A percentile compares a stretch with the other conserved stretches of the same genome.
phyloP scores from a whole-genome alignment of 768 basidiomycete species.

The Agaricus subrufescens region DNA sequence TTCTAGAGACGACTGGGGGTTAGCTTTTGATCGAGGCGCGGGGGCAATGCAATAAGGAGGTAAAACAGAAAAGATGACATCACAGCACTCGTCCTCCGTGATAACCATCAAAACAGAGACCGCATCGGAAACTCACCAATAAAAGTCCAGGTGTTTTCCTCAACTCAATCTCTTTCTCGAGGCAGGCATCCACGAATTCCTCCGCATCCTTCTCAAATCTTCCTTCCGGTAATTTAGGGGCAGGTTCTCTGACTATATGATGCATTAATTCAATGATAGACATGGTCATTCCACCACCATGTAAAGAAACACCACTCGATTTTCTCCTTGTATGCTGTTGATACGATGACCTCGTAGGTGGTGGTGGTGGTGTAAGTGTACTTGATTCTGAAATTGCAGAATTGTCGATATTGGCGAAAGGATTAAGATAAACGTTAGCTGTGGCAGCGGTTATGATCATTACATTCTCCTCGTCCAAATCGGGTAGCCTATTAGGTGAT shows the following conservation, averaged over 20 bases:
- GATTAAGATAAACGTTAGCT: conserved; percentile 39
- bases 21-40: too few relatives aligned
- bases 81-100: too few relatives aligned
- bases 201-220: conserved; percentile 66
- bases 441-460: conserved; percentile 49
- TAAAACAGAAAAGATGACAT: neutral
- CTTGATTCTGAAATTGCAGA: neutral
- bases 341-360: neutral
- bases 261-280: conserved; percentile 95
- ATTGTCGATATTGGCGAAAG: neutral
- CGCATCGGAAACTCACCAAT: conserved; percentile 43
- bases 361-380: neutral
- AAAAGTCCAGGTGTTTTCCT: conserved; percentile 86
- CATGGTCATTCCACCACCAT: conserved; percentile 95
- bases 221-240: conserved; percentile 74
- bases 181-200: conserved; percentile 84
- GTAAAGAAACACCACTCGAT: conserved; percentile 73
- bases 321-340: conserved; percentile 32
- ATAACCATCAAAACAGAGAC: too few relatives aligned
- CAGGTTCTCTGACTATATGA: conserved; percentile 98
- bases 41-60: neutral
- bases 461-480: conserved; percentile 51
- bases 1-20: neutral
- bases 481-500: conserved; percentile 27
- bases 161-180: conserved; percentile 83